Evolutionary conservation across 2,329 filamentous ascomycete genomes (phyloP), one percentile per base, ranked within the genome.

Genomic region (Taxawa tesnikishii): DNA sequence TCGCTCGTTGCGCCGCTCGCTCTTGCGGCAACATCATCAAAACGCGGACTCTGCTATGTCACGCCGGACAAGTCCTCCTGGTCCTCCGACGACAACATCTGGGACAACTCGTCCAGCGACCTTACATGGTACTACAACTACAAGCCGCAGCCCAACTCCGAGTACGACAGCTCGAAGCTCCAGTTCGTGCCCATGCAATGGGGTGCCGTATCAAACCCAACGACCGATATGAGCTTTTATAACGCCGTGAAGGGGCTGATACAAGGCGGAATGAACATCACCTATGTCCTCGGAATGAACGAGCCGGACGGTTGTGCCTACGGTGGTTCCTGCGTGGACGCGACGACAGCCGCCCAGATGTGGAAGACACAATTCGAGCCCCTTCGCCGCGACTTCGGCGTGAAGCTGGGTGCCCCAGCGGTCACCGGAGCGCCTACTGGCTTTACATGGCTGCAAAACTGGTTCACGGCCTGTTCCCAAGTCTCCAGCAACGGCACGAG

Each of bases 81-180:
- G n/a, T 64, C 72, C 1, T 37, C 60, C 11, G 82, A 88, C 56
- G 73, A 83, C 56, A 51, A 64, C 28, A 63, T 79, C 45, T 87
- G 80, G 78, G 58, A 64, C 8, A 29, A 52, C 62, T 26, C 59
- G 5, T 64, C 62, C 23, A 71, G 68, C 12, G 69, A 74, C 26
- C 56, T 88, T 34, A 79, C 74, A 3, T 90, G 83, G 83, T 90
- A 90, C 63, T 90, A 88, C 67, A 88, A 87, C 61, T 90, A 87
- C 55, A 55, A 59, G 15, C 48, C 63, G 13, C 49, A 54, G 3
- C 79, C 81, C 1, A 47, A 47, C 12, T 25, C 31, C 4, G 34
- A 30, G 12, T 42, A 50, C 38, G 53, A 62, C 30, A 46, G 63
- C 17, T 44, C 65, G 10, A 54, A 65, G 10, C 72, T 88, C 43